Evolutionary conservation across 176 grass and related monocot species (phyloP), one percentile per base, ranked within the genome.

Genomic region (Coix lacrymajobi): DNA sequence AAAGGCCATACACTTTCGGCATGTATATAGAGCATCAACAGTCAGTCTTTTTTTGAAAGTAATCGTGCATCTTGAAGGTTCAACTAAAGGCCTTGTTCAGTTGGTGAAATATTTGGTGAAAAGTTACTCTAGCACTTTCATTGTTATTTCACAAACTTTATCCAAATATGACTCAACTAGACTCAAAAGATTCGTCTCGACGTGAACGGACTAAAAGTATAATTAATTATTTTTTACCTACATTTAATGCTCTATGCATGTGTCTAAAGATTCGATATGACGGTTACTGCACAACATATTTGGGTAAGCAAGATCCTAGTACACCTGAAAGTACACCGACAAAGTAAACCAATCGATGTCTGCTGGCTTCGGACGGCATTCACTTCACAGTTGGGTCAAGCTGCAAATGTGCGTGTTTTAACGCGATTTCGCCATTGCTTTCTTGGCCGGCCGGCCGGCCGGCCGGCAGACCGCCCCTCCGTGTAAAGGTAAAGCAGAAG

Each of bases 341-440:
- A 57, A 54, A 40, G 17, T 49, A 8, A 51, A 22, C 7, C 26
- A 10, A 11, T 20, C 4, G 1, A 16, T 69, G 9, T 28, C 31
- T 65, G 82, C 72, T 26, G 73, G 48, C 63, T 58, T 19, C 24
- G 48, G 73, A 24, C 45, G 62, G 62, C 82, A 73, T 13, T 40
- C 43, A 33, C 66, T 13, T 40, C 43, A 33, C 66, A 29, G 62
- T 48, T 19, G 38, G 24, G 81, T 17, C n/a, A 76, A 14, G 44
- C 19, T 68, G 48, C 46, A 63, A 63, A 30, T 15, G 26, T 70
- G 67, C 11, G 63, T 12, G 10, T 39, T 20, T 8, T 51, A 4
- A 86, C 84, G 68, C 76, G 67, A 64, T 73, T 43, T 74, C 69
- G 43, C 58, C 33, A 56, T 39, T 24, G 77, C 69, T 80, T 86